A percentile compares a stretch with the other conserved stretches of the same genome.
These are phyloP conservation scores for Tanacetum coccineum DNA, from an alignment of 129 eudicot genomes.

Conservation along the genomic window DNA sequence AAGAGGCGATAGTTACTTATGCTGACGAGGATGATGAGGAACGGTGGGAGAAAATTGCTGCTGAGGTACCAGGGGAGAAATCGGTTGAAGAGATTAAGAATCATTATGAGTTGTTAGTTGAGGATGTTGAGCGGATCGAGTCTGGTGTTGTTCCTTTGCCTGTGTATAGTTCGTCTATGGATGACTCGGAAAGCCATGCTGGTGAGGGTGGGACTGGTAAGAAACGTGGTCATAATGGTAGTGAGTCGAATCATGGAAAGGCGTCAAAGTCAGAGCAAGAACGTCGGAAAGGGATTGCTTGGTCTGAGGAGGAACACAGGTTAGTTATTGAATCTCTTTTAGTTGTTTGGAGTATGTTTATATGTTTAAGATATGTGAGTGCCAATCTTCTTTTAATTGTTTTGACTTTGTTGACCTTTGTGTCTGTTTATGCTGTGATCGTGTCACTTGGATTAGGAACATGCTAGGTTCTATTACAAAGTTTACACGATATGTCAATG, in stretches of 20 bases:
- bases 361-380: constrained; percentile 8
- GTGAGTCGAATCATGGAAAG: constrained; percentile 58
- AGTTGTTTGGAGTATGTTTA: not conserved
- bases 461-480: not conserved
- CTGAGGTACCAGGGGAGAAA: constrained; percentile 57
- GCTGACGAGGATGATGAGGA: constrained; percentile 59
- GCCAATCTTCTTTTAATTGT: constrained; percentile 5
- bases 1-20: constrained; percentile 66
- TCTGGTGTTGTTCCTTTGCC: constrained; percentile 79
- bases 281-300: constrained; percentile 92
- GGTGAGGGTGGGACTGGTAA: constrained; percentile 53
- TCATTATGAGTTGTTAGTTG: constrained; percentile 74
- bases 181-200: constrained; percentile 42
- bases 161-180: constrained; percentile 51
- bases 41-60: constrained; percentile 82
- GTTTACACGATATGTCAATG: no score
- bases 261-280: constrained; percentile 77
- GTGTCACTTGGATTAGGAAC: not conserved
- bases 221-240: constrained; percentile 44
- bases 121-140: constrained; percentile 68
- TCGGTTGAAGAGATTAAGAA: constrained; percentile 64
- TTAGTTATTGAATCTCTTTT: constrained; percentile 14
- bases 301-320: constrained; percentile 99
- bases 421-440: not conserved
- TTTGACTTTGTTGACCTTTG: constrained; percentile 2